Evolutionary conservation across 2,329 filamentous ascomycete species (phyloP).

Genomic region (Arthrobotrys megalospora): DNA sequence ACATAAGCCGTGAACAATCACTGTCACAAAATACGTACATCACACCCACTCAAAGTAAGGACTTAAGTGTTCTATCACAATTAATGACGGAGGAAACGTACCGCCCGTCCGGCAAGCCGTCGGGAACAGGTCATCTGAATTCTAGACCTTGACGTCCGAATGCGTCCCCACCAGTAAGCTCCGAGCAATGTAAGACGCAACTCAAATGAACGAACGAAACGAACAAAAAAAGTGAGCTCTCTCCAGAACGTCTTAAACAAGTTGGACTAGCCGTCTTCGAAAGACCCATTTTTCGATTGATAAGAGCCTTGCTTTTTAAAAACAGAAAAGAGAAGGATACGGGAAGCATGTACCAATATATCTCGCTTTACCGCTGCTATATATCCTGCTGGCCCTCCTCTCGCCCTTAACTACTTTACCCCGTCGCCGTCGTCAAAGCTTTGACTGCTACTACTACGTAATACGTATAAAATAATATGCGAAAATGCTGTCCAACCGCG

Average conservation of each 20-base stretch:
- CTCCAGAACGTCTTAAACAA: slow-evolving; percentile 38
- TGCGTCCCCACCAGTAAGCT: slow-evolving; percentile 60
- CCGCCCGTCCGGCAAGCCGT: slow-evolving; percentile 31
- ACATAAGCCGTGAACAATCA: not conserved
- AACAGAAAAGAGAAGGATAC: not conserved
- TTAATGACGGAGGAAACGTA: slow-evolving; percentile 1
- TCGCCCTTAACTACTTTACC: slow-evolving; percentile 12
- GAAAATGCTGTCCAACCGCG: slow-evolving; percentile 61
- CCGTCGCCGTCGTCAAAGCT: slow-evolving; percentile 7
- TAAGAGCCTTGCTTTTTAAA: slow-evolving; percentile 24
- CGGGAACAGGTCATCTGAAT: slow-evolving; percentile 25
- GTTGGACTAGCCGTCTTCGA: slow-evolving; percentile 35
- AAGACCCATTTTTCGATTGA: slow-evolving; percentile 8
- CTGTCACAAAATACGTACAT: slow-evolving; percentile 2
- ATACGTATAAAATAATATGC: slow-evolving; percentile 36
- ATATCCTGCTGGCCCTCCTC: slow-evolving; percentile 31
- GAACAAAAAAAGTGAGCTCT: slow-evolving; percentile 38
- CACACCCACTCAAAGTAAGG: not conserved
- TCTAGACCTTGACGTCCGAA: slow-evolving; percentile 47
- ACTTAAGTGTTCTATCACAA: not conserved
- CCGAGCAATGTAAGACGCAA: slow-evolving; percentile 32
- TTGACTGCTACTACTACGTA: slow-evolving; percentile 20
- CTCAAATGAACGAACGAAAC: slow-evolving; percentile 23
- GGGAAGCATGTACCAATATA: not conserved
- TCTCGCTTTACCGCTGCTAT: slow-evolving; percentile 8